Conservation (phyloP, 495 filamentous ascomycete genomes). For the Talaromyces liani region DNA sequence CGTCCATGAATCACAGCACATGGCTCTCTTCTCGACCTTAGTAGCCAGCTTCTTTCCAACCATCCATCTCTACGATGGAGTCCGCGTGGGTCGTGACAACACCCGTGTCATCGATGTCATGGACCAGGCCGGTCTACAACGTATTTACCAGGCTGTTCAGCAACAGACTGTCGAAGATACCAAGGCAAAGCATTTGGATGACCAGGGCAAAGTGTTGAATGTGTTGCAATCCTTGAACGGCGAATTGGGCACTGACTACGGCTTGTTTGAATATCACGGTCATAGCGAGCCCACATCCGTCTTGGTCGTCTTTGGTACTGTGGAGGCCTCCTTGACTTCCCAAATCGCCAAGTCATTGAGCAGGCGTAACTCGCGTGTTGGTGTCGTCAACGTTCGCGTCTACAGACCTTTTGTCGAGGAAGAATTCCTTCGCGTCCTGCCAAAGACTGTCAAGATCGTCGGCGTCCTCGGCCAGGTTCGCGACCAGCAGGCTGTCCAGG, state of each 20-base stretch:
- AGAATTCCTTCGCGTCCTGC: slow-evolving; percentile 76
- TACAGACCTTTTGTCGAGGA: slow-evolving; percentile 94
- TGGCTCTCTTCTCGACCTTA: slow-evolving; percentile 82
- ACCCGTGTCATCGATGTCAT: slow-evolving; percentile 79
- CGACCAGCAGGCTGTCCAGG: slow-evolving; percentile 48
- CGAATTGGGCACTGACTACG: slow-evolving; percentile 88
- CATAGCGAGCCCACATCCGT: slow-evolving; percentile 69
- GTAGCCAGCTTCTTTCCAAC: slow-evolving; percentile 73
- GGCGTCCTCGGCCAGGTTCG: slow-evolving; percentile 60
- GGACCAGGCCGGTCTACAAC: slow-evolving; percentile 61
- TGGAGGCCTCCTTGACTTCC: slow-evolving; percentile 76
- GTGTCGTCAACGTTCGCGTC: slow-evolving; percentile 82
- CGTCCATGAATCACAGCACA: slow-evolving; percentile 88
- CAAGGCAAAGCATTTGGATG: slow-evolving; percentile 63
- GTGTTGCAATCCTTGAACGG: slow-evolving; percentile 78
- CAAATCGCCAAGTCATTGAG: slow-evolving; percentile 72
- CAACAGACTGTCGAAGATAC: slow-evolving; percentile 47
- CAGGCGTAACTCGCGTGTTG: slow-evolving; percentile 64
- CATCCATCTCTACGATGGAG: slow-evolving; percentile 88
- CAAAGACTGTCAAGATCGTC: slow-evolving; percentile 63
- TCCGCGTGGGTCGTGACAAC: slow-evolving; percentile 78
- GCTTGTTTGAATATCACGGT: slow-evolving; percentile 91
- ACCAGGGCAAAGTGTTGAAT: slow-evolving; percentile 64
- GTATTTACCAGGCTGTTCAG: slow-evolving; percentile 61
- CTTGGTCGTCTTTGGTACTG: slow-evolving; percentile 84